Base-by-base conservation (phyloP, 73 alveolate species). In the Paramecium sexaurelia region DNA sequence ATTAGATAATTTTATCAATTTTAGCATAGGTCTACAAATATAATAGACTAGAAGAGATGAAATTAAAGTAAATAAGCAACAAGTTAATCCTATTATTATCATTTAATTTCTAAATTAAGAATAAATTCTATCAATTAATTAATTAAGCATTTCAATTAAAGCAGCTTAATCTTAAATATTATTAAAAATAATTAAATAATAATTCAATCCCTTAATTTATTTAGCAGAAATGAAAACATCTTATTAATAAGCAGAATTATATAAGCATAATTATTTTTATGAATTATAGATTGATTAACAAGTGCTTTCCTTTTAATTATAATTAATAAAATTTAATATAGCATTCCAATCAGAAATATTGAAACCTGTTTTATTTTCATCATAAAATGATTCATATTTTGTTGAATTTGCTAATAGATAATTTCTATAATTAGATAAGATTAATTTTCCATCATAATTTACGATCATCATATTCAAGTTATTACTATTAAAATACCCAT, bases 391-490 rank as follows among this genome's bases (percentile, higher is more conserved):
- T 6, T 71, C 55, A 40, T 20, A 35, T 33, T 32, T 35, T 2
- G 86, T 71, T 1, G 86, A 71, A 35, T 71, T 71, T 15, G 86
- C 55, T n/a, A 71, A 27, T 15, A 27, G 37, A 33, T 10, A n/a
- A 36, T 71, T 71, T 71, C 35, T 71, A 71, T 71, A 71, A 36
- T 71, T 71, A 11, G 86, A 27, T 36, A 71, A 32, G 9, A 71
- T 71, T 71, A 71, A 36, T 33, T 32, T 71, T 27, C 86, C 86
- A 71, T 71, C 86, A 35, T 35, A 71, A 36, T 71, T 37, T 37
- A 71, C 56, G 15, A 71, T 33, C 86, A 71, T 71, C 55, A 71
- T 71, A 32, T 71, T 71, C 2, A 71, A 10, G 19, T 33, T 22
- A 3, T 19, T 36, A 35, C 7, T 37, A n/a, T 71, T 8, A 36